Percentiles rank a stretch among this genome's conserved stretches.
Conservation (phyloP, 1,139 yeast genomes). For the Hanseniaspora uvarum region DNA sequence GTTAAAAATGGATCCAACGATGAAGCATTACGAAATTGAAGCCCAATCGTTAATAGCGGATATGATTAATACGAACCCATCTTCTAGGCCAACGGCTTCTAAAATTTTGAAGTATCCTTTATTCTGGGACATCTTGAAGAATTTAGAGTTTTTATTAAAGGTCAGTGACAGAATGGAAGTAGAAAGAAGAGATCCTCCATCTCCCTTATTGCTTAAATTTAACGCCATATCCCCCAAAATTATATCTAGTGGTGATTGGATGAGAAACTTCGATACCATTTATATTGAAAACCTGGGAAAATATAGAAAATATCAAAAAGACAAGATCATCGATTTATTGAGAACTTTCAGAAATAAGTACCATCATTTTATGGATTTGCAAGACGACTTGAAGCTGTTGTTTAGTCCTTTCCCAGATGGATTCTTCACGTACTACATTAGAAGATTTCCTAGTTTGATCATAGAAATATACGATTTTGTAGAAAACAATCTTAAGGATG, state of each 20-base stretch:
- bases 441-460: conserved; percentile 65
- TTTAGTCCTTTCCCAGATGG: conserved; percentile 82
- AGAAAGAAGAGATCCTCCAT: conserved; percentile 80
- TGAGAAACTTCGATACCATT: conserved; percentile 51
- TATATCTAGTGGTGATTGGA: conserved; percentile 69
- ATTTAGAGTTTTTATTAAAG: conserved; percentile 69
- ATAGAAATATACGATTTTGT: conserved; percentile 67
- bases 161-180: conserved; percentile 87
- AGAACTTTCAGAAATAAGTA: conserved; percentile 86
- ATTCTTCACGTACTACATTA: conserved; percentile 63
- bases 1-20: conserved; percentile 30
- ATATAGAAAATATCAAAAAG: conserved; percentile 76
- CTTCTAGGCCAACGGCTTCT: conserved; percentile 60
- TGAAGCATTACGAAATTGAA: conserved; percentile 39
- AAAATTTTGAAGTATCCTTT: conserved; percentile 70
- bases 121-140: conserved; percentile 71
- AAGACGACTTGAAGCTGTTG: conserved; percentile 45
- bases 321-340: conserved; percentile 68
- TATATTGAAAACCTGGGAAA: conserved; percentile 79
- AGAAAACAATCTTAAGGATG: conserved; percentile 45
- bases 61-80: conserved; percentile 66
- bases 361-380: conserved; percentile 87
- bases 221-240: conserved; percentile 48
- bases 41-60: conserved; percentile 58
- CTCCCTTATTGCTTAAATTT: conserved; percentile 47